phyloP scores from a whole-genome alignment of 768 basidiomycete genomes.

The Tylopilus cervinicoccineus region DNA sequence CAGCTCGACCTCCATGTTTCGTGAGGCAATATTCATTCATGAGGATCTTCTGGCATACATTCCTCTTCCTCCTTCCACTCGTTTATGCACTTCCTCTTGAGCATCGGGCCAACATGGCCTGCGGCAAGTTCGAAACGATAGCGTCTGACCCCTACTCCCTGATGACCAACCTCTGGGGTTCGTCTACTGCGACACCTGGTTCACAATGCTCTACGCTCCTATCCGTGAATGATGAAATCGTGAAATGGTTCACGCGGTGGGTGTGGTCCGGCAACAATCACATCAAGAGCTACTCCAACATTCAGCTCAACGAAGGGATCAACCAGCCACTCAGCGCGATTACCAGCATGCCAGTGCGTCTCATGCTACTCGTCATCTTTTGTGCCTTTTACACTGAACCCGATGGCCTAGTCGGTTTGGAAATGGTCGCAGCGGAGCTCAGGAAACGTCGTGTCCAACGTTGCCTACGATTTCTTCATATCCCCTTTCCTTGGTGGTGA shows the following conservation, averaged over 20 bases:
- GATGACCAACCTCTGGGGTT: slow-evolving; percentile 46
- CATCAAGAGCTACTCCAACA: slow-evolving; percentile 62
- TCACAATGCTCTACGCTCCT: slow-evolving; percentile 48
- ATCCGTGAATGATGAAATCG: slow-evolving; percentile 37
- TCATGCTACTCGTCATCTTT: neutral
- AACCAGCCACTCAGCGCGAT: slow-evolving; percentile 54
- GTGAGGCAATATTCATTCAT: neutral
- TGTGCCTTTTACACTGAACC: neutral
- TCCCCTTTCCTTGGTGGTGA: slow-evolving; percentile 45
- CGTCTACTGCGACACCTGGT: slow-evolving; percentile 40
- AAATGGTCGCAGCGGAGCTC: slow-evolving; percentile 46
- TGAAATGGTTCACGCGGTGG: slow-evolving; percentile 53
- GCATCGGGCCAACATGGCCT: slow-evolving; percentile 8
- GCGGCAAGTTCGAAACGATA: slow-evolving; percentile 52
- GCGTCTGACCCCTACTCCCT: slow-evolving; percentile 45
- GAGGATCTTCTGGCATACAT: slow-evolving; percentile 12
- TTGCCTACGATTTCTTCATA: slow-evolving; percentile 66
- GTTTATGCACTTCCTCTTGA: slow-evolving; percentile 9
- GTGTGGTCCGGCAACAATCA: slow-evolving; percentile 47
- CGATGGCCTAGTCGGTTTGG: slow-evolving; percentile 45
- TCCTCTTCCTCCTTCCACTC: slow-evolving; percentile 22
- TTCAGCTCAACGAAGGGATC: slow-evolving; percentile 46
- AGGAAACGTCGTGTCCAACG: slow-evolving; percentile 45
- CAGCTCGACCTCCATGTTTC: neutral
- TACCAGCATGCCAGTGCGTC: slow-evolving; percentile 49